phyloP scores from a whole-genome alignment of 1,284 basidiomycete species.

The Heterobasidion irregulare region DNA sequence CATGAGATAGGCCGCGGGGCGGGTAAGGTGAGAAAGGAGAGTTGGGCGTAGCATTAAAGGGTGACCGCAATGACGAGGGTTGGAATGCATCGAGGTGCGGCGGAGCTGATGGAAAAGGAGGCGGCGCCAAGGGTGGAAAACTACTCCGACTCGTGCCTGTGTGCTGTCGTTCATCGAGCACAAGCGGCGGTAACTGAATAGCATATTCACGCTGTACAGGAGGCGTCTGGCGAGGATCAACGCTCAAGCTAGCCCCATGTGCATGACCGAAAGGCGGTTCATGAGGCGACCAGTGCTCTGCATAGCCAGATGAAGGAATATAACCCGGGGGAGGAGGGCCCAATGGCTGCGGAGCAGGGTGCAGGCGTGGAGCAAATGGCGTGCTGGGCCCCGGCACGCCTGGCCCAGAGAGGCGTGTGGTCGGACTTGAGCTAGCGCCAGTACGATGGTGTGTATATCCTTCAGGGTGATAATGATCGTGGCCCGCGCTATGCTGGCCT shows the following conservation, averaged over 20 bases:
- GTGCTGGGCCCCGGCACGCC: conserved; percentile 9
- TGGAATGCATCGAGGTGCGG: conserved; percentile 7
- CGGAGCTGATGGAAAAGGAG: conserved; percentile 3
- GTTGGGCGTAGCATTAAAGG: conserved; percentile 11
- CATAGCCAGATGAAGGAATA: neutral
- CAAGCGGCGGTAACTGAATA: conserved; percentile 16
- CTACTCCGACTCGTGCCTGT: conserved; percentile 8
- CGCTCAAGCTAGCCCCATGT: neutral
- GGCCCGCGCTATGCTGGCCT: neutral
- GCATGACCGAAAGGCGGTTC: neutral
- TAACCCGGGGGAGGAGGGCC: neutral
- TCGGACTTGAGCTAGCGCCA: neutral
- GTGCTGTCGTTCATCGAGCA: conserved; percentile 12
- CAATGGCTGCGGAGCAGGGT: neutral
- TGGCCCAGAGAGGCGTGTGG: conserved; percentile 7
- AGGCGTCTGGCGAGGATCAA: neutral
- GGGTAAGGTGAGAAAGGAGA: conserved; percentile 35
- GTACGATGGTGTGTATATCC: neutral
- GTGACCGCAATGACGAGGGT: neutral
- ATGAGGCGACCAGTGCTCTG: neutral
- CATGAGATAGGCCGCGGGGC: conserved; percentile 14
- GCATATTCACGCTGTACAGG: conserved; percentile 7
- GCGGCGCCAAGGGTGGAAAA: conserved; percentile 1
- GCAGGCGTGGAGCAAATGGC: conserved; percentile 4
- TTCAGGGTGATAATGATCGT: neutral